Evolutionary conservation across 305 asterid species (phyloP).

Genomic region (Striga hermonthica): DNA sequence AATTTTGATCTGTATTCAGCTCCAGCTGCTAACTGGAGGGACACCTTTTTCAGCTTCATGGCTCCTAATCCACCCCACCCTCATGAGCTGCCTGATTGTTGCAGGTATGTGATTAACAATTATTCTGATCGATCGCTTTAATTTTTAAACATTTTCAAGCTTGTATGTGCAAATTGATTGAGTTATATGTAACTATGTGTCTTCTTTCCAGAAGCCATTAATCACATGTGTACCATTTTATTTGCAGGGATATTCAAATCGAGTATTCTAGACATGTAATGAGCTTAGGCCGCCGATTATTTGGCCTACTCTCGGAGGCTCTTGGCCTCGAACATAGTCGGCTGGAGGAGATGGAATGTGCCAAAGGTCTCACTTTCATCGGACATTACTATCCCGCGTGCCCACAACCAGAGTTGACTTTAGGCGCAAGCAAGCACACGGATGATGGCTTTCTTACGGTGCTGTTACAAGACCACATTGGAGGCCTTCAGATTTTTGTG

Average conservation of each 20-base stretch:
- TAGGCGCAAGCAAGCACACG: slow-evolving; percentile 44
- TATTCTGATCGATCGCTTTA: no score
- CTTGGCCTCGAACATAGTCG: slow-evolving; percentile 39
- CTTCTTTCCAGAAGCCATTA: background rate
- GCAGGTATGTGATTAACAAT: slow-evolving; percentile 32
- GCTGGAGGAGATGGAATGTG: slow-evolving; percentile 42
- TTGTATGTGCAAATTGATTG: no score
- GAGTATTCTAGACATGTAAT: slow-evolving; percentile 44
- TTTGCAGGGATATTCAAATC: slow-evolving; percentile 41
- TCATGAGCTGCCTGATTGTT: slow-evolving; percentile 42
- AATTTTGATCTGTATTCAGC: slow-evolving; percentile 40
- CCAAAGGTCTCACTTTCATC: slow-evolving; percentile 37
- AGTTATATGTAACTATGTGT: no score
- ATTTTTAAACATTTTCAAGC: no score
- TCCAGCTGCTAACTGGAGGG: slow-evolving; percentile 49
- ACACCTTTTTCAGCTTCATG: slow-evolving; percentile 41
- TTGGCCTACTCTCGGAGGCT: slow-evolving; percentile 42
- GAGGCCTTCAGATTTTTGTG: slow-evolving; percentile 41
- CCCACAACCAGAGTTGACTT: slow-evolving; percentile 45
- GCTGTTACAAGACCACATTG: slow-evolving; percentile 46
- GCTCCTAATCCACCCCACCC: slow-evolving; percentile 46
- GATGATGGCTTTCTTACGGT: slow-evolving; percentile 46
- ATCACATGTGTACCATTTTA: background rate
- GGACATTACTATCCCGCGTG: slow-evolving; percentile 53
- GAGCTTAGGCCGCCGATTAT: slow-evolving; percentile 38